Conservation (phyloP, 305 asterid genomes). For the Rubia tinctorum region DNA sequence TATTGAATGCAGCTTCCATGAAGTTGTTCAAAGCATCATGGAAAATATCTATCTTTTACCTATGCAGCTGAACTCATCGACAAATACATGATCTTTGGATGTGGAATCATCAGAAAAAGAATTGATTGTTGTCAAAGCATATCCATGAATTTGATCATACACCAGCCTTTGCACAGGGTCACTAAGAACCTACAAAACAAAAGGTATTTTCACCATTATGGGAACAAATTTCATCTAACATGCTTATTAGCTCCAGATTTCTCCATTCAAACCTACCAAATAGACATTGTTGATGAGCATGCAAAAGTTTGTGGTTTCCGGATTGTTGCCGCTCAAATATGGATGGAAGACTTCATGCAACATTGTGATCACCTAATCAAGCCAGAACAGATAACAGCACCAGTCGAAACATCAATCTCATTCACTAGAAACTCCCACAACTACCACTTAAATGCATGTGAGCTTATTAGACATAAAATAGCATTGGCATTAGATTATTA, state of each 20-base stretch:
- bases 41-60: slow-evolving; percentile 35
- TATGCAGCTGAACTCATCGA: slow-evolving; percentile 98
- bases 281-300: slow-evolving; percentile 88
- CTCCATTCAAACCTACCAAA: slow-evolving; percentile 42
- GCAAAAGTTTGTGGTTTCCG: slow-evolving; percentile 86
- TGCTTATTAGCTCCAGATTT: slow-evolving; percentile 12
- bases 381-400: neutral
- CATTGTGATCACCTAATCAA: neutral
- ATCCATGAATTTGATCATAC: slow-evolving; percentile 95
- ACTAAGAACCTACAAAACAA: slow-evolving; percentile 73
- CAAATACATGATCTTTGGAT: slow-evolving; percentile 78
- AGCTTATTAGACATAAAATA: neutral
- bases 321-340: slow-evolving; percentile 89
- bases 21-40: neutral
- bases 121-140: slow-evolving; percentile 76
- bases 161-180: slow-evolving; percentile 94
- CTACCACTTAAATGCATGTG: neutral
- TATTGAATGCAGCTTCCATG: neutral
- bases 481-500: neutral
- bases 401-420: neutral
- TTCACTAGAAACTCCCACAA: neutral
- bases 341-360: slow-evolving; percentile 99
- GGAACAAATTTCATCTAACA: neutral
- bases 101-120: slow-evolving; percentile 78
- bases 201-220: slow-evolving; percentile 22